Conservation (phyloP, 768 basidiomycete species). For the Lactarius quietus region DNA sequence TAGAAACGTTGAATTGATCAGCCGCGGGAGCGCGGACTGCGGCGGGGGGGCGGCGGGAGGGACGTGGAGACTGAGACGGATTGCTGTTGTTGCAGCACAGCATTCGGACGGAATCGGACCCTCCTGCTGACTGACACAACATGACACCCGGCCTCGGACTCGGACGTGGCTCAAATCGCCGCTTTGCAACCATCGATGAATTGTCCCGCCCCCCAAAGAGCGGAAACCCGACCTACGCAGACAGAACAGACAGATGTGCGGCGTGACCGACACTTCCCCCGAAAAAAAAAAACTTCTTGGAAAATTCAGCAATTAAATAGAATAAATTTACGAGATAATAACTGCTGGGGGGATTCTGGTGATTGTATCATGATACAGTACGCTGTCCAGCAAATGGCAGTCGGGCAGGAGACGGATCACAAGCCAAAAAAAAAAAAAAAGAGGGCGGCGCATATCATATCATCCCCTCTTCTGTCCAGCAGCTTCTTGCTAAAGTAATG, state of each 20-base stretch:
- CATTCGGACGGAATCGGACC: neutral
- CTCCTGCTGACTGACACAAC: neutral
- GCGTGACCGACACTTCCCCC: neutral
- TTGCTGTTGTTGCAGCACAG: neutral
- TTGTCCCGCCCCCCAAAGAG: neutral
- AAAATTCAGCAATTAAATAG: neutral
- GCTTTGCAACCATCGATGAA: neutral
- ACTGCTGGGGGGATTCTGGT: too few species aligned
- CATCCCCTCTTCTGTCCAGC: neutral
- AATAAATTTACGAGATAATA: neutral
- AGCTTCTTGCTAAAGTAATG: neutral
- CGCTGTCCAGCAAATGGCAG: neutral
- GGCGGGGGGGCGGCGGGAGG: neutral
- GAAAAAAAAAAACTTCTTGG: neutral
- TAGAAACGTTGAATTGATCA: slow-evolving; percentile 14
- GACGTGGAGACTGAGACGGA: neutral
- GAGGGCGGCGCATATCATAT: neutral
- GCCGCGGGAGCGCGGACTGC: slow-evolving; percentile 8
- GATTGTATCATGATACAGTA: too few species aligned
- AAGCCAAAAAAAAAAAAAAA: neutral
- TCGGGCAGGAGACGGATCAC: neutral
- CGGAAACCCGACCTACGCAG: neutral
- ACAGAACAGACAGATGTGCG: neutral
- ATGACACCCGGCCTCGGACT: neutral
- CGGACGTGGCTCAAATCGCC: neutral